Base-by-base conservation (phyloP, 1,139 yeast genomes). In the Geotrichum europaeum region DNA sequence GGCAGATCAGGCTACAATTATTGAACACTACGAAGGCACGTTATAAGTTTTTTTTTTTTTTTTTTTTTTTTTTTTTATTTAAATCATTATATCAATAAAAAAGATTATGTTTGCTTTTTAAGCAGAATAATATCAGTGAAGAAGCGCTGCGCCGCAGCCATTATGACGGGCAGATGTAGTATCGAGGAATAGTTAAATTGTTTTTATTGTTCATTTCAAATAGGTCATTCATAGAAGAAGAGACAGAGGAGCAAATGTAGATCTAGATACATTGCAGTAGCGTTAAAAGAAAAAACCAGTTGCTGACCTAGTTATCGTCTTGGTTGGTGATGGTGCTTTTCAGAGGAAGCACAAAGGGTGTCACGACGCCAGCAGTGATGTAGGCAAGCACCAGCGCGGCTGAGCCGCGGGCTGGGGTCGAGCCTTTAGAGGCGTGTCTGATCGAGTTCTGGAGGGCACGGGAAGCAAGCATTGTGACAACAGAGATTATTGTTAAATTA, bases 301-400 rank as follows among this genome's bases (percentile, higher is more conserved):
- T 36, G 43, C 18, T 36, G 4, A 36, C 6, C 43, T 51, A 28
- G 34, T 51, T 28, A 20, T n/a, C 15, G 18, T 36, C 43, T 12
- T 52, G 53, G 34, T 32, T 53, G 24, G 47, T 28, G 25, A 61
- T 51, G 10, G 60, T 49, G 58, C 59, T 61, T 43, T 61, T 61
- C 40, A 61, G 49, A 10, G 63, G 63, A 12, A 61, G 34, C 15
- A 53, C 61, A 61, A 61, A 61, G 1, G 63, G 63, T 1, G 61
- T 57, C 15, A 61, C 58, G 24, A 58, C 58, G 6, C 63, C 63
- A 18, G 55, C 55, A 25, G 61, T 54, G 12, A 61, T 61, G 58
- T 61, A 61, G 18, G 58, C 55, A 30, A 61, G 18, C 15, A 61
- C 63, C 28, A 61, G 60, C 12, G 60, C 49, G 22, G 59, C 59